These are phyloP conservation scores for Leptographium wingfieldii DNA, from an alignment of 2,329 filamentous ascomycete genomes.

Conservation along the genomic window DNA sequence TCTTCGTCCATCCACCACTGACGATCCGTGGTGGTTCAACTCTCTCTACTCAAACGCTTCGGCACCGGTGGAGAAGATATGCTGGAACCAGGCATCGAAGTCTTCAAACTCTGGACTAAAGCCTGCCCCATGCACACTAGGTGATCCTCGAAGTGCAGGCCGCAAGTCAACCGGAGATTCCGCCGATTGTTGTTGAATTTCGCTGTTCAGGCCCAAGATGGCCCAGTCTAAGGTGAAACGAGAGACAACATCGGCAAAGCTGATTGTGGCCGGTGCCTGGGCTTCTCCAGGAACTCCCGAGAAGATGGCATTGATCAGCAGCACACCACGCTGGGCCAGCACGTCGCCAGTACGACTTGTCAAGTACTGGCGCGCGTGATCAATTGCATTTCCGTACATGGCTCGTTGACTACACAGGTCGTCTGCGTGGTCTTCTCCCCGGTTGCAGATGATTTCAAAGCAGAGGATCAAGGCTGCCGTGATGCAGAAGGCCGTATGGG, in stretches of 20 bases:
- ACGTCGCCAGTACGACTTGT: slow-evolving; percentile 10
- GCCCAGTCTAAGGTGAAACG: slow-evolving; percentile 10
- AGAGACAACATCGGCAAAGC: slow-evolving; percentile 11
- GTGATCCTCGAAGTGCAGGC: not conserved
- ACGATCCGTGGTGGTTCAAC: not conserved
- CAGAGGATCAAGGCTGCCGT: slow-evolving; percentile 15
- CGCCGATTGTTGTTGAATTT: slow-evolving; percentile 1
- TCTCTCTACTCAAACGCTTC: not conserved
- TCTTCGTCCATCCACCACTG: not conserved
- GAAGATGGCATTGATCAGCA: slow-evolving; percentile 13
- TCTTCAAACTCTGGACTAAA: slow-evolving; percentile 7
- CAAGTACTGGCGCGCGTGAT: slow-evolving; percentile 10
- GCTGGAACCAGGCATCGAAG: slow-evolving; percentile 13
- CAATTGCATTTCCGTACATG: slow-evolving; percentile 8
- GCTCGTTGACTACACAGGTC: not conserved
- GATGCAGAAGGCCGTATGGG: slow-evolving; percentile 17
- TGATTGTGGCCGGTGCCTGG: not conserved
- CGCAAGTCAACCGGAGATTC: not conserved
- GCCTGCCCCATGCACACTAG: not conserved
- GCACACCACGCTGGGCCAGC: slow-evolving; percentile 12
- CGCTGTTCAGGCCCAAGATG: slow-evolving; percentile 7
- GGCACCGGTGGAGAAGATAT: slow-evolving; percentile 7
- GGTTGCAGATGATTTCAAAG: slow-evolving; percentile 13
- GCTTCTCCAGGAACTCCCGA: not conserved
- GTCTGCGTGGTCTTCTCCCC: not conserved